phyloP scores from a whole-genome alignment of 208 protist species.

The Borovskyia barvae region DNA sequence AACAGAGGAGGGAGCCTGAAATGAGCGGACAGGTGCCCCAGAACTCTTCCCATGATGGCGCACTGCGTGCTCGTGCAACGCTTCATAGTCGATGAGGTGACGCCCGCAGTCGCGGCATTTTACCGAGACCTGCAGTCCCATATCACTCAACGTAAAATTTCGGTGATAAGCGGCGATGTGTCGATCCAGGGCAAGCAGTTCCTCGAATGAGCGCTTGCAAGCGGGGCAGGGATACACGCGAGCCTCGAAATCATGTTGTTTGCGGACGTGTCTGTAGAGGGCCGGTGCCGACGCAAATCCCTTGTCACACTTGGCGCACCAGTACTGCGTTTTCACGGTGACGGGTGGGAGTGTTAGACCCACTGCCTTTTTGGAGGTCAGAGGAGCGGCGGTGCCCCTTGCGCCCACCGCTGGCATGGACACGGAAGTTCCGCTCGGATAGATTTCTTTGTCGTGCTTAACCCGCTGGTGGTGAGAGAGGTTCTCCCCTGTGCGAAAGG shows the following conservation, averaged over 20 bases:
- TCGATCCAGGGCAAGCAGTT: slow-evolving; percentile 56
- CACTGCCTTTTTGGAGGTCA: background rate
- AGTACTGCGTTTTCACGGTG: slow-evolving; percentile 44
- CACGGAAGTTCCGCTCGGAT: background rate
- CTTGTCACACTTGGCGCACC: slow-evolving; percentile 78
- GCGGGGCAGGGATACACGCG: slow-evolving; percentile 73
- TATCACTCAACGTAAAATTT: slow-evolving; percentile 33
- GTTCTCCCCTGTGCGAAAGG: slow-evolving; percentile 25
- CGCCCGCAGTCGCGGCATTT: slow-evolving; percentile 59
- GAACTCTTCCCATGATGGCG: slow-evolving; percentile 73
- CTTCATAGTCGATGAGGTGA: slow-evolving; percentile 54
- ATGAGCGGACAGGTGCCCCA: slow-evolving; percentile 29
- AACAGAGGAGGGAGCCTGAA: slow-evolving; percentile 19
- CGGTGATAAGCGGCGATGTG: slow-evolving; percentile 60
- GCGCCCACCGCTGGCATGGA: too few species aligned
- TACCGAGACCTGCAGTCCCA: slow-evolving; percentile 46
- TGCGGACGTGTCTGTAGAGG: slow-evolving; percentile 49
- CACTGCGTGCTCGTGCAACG: slow-evolving; percentile 58
- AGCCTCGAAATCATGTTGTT: slow-evolving; percentile 46
- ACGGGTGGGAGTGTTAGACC: slow-evolving; percentile 6
- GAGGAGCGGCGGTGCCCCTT: too few species aligned
- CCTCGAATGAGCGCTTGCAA: slow-evolving; percentile 74
- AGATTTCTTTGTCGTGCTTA: slow-evolving; percentile 26
- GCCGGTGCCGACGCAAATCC: slow-evolving; percentile 56
- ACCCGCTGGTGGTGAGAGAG: slow-evolving; percentile 45